Evolutionary conservation across 2,329 filamentous ascomycete genomes (phyloP).

Genomic region (Thelonectria blattea): DNA sequence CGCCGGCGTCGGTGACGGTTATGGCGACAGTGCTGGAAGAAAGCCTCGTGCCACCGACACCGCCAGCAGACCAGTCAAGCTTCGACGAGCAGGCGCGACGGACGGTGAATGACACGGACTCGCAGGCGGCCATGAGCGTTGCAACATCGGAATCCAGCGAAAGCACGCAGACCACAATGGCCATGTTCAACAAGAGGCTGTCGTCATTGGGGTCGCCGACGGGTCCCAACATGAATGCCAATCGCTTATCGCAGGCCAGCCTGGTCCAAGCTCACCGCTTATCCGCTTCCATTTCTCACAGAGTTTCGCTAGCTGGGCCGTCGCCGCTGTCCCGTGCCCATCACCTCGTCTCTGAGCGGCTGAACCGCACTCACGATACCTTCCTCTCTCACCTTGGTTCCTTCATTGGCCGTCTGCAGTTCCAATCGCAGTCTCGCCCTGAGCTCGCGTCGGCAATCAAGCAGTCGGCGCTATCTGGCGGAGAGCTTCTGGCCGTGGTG

Average conservation of each 20-base stretch:
- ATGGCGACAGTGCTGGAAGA: constrained; percentile 68
- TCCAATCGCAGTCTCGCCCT: constrained; percentile 88
- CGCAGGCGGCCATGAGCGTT: constrained; percentile 45
- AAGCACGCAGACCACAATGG: constrained; percentile 42
- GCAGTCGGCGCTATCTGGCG: constrained; percentile 82
- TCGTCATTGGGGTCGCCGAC: constrained; percentile 51
- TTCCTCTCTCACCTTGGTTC: constrained; percentile 91
- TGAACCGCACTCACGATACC: constrained; percentile 81
- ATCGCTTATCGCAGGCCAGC: constrained; percentile 47
- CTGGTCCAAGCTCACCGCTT: constrained; percentile 51
- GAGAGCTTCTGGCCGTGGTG: constrained; percentile 77
- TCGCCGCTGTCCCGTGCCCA: constrained; percentile 67
- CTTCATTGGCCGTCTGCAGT: constrained; percentile 86
- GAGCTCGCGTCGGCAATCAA: constrained; percentile 84
- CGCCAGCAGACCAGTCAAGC: constrained; percentile 62
- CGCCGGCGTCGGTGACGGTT: constrained; percentile 61
- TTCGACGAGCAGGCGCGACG: constrained; percentile 51
- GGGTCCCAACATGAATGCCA: constrained; percentile 34
- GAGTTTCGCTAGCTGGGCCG: constrained; percentile 76
- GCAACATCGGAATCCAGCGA: constrained; percentile 46
- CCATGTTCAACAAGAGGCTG: constrained; percentile 52
- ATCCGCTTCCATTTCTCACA: constrained; percentile 69
- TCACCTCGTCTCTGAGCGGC: constrained; percentile 81
- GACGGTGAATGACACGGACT: constrained; percentile 47
- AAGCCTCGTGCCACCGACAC: constrained; percentile 64